Percentiles rank a stretch among this genome's conserved stretches.
phyloP scores from a whole-genome alignment of 768 basidiomycete species.

The Pleurotus eryngii region DNA sequence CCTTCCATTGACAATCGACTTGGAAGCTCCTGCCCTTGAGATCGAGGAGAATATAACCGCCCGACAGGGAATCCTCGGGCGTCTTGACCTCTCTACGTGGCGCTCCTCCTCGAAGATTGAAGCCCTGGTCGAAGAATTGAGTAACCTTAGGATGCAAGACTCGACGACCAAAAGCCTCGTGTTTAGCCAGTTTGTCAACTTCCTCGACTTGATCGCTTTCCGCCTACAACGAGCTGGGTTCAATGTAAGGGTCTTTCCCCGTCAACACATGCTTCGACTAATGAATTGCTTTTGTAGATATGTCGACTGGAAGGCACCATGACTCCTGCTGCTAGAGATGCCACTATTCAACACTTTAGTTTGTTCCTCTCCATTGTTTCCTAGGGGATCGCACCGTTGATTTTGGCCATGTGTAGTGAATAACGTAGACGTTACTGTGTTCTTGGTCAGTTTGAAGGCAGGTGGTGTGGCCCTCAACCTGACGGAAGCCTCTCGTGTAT shows the following conservation, averaged over 20 bases:
- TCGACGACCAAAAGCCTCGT: constrained; percentile 95
- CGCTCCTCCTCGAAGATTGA: constrained; percentile 97
- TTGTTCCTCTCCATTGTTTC: constrained; percentile 21
- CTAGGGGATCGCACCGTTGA: neutral
- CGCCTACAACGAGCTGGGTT: constrained; percentile 91
- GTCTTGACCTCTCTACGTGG: constrained; percentile 87
- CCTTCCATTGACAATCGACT: constrained; percentile 85
- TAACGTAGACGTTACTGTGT: constrained; percentile 93
- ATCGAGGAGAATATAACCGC: constrained; percentile 55
- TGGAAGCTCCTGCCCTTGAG: constrained; percentile 92
- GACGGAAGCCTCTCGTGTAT: constrained; percentile 90
- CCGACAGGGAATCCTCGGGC: constrained; percentile 91
- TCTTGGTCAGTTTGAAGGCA: constrained; percentile 93
- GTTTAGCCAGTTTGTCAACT: constrained; percentile 94
- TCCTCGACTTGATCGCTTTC: constrained; percentile 91
- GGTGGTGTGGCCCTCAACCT: constrained; percentile 91
- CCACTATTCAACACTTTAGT: constrained; percentile 95
- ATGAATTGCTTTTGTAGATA: constrained; percentile 42
- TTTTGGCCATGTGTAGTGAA: constrained; percentile 54
- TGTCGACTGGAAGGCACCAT: constrained; percentile 96
- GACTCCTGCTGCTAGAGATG: constrained; percentile 94
- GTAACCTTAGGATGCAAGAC: constrained; percentile 78
- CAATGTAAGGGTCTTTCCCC: constrained; percentile 45
- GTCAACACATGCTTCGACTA: neutral
- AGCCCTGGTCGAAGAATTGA: constrained; percentile 90